These are phyloP conservation scores for Panaeolus cyanescens DNA, from an alignment of 768 basidiomycete genomes.

Conservation along the genomic window DNA sequence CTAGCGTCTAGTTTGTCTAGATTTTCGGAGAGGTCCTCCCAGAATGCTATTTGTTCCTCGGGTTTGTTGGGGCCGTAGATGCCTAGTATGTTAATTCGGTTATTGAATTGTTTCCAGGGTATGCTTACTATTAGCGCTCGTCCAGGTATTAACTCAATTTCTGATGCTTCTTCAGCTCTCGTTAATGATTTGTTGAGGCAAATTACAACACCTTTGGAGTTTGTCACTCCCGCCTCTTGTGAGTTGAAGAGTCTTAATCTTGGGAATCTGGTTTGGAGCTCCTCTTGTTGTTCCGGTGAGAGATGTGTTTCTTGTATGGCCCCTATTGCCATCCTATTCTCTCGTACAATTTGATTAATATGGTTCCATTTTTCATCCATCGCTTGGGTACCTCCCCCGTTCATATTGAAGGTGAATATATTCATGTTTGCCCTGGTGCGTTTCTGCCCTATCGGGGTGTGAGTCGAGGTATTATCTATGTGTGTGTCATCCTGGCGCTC, in stretches of 20 bases:
- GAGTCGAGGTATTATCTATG: neutral
- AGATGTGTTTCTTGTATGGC: conserved; percentile 34
- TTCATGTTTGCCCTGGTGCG: conserved; percentile 10
- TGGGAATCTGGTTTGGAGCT: conserved; percentile 11
- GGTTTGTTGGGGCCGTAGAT: conserved; percentile 36
- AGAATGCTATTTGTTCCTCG: conserved; percentile 29
- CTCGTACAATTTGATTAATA: conserved; percentile 24
- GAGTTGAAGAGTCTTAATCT: conserved; percentile 20
- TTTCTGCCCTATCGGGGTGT: neutral
- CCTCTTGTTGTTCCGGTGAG: conserved; percentile 5
- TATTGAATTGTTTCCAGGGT: conserved; percentile 16
- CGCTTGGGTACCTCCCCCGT: conserved; percentile 10
- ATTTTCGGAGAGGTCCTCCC: conserved; percentile 12
- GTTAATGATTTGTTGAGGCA: conserved; percentile 32
- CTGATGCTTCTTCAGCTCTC: conserved; percentile 11
- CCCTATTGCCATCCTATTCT: conserved; percentile 27
- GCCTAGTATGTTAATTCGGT: conserved; percentile 27
- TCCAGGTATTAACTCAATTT: conserved; percentile 22
- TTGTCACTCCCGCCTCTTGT: conserved; percentile 12
- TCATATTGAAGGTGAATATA: conserved; percentile 26
- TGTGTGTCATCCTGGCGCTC: no score
- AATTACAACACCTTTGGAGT: conserved; percentile 31
- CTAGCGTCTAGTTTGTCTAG: neutral
- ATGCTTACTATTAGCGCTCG: conserved; percentile 21
- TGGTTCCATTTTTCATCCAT: conserved; percentile 22